Evolutionary conservation across 352 stramenopile genomes (phyloP), one percentile per base, ranked within the genome.

Genomic region (Phytophthora aleatoria): DNA sequence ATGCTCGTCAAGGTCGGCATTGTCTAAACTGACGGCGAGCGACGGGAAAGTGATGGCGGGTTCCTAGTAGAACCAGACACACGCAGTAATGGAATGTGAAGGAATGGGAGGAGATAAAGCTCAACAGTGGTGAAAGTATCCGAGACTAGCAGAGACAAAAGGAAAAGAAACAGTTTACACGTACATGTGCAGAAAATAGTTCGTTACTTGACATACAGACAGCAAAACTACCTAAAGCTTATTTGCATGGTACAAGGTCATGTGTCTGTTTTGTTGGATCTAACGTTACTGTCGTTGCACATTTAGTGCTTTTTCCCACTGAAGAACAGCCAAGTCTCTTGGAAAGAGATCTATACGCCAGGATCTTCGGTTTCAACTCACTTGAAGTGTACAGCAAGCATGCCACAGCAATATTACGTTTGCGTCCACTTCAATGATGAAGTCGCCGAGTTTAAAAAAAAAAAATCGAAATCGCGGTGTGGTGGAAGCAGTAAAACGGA

Each of bases 1-100:
- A 89, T 92, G 81, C 73, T 78, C 41, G 69, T 92, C 67, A 85
- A 83, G 52, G 81, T 92, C 33, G 83, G 81, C 49, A 85, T 86
- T 44, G 79, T 89, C 57, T 91, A 89, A 85, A 50, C 31, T 49
- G 16, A 26, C 44, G 39, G 12, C 42, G 27, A 60, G 38, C 44
- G 31, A 36, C 16, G 47, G 15, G 33, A 13, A 26, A 55, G 57
- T 57, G 57, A 64, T 64, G 57, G 36, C 33, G 44, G 50, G 10
- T 11, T 61, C 13, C 12, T 50, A 67, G 44, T 20, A 20, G 20
- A 20, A 20, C 20, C 20, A 20, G 35, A 28, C 39, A 10, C 6
- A n/a, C 13, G 28, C 16, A 45, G 39, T 44, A 16, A 43, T 55
- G 20, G 7, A 28, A 30, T 39, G 52, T 15, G 41, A 57, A 11